Evolutionary conservation across 345 rosid species (phyloP).

Genomic region (Citrus mangshanensis): DNA sequence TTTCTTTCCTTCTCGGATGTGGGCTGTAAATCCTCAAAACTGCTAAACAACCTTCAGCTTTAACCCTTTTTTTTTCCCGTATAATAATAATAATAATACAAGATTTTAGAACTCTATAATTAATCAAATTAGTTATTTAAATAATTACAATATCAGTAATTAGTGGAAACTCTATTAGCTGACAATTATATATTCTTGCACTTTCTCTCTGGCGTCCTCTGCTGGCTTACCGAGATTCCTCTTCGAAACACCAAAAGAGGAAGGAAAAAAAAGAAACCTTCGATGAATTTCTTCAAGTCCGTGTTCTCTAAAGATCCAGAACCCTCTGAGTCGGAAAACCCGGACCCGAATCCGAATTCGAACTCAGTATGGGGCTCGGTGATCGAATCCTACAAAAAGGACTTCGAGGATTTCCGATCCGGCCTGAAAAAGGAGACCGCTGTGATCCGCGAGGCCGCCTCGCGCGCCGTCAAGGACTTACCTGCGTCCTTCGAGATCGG

Average conservation of each 20-base stretch:
- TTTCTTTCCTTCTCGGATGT: neutral
- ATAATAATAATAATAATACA: too few species aligned
- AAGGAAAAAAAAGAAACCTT: too few species aligned
- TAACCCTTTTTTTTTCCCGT: too few species aligned
- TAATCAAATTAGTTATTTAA: neutral
- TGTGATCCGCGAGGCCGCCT: slow-evolving; percentile 60
- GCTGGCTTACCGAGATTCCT: neutral
- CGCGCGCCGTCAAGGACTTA: slow-evolving; percentile 68
- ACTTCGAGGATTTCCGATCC: slow-evolving; percentile 71
- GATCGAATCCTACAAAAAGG: slow-evolving; percentile 64
- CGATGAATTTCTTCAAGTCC: slow-evolving; percentile 77
- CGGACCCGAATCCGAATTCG: slow-evolving; percentile 7
- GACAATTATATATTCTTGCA: neutral
- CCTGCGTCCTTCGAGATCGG: slow-evolving; percentile 66
- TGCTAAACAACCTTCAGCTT: neutral
- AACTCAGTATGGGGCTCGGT: slow-evolving; percentile 51
- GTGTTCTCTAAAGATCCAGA: slow-evolving; percentile 46
- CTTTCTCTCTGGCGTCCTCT: neutral
- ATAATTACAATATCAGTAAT: neutral
- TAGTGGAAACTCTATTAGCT: neutral
- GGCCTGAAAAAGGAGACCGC: slow-evolving; percentile 68
- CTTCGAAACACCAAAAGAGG: neutral
- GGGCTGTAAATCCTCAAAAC: neutral
- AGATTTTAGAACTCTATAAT: neutral
- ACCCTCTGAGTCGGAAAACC: slow-evolving; percentile 22